Evolutionary conservation across 768 basidiomycete genomes (phyloP), one percentile per base, ranked within the genome.

Genomic region (Gautieria morchelliformis): DNA sequence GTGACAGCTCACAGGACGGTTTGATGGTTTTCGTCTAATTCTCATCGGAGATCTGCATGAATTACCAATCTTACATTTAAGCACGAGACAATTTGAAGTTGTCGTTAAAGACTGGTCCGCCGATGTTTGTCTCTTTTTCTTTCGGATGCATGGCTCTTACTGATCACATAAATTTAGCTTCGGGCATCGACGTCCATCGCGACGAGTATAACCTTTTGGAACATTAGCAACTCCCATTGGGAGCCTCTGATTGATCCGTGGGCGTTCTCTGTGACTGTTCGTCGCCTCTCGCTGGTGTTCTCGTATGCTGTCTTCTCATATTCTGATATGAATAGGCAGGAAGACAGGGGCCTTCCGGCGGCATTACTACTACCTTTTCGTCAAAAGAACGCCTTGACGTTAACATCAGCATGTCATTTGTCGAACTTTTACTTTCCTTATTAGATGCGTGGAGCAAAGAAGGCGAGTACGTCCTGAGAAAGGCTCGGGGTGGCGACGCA

Each of bases 171-270:
- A 27, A 33, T 11, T 10, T 61, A 97, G 95, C 71, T 98, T 46
- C 85, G 87, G 66, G 89, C 91, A 5, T 84, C 85, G 6, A 87
- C 89, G 1, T 85, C 87, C 0, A 74, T 97, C 64, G 83, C 85
- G 22, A 85, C 84, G 3, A 83, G 85, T 51, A 86, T 96, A 68
- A 92, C 84, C 59, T 99, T 96, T 65, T 99, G 93, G 91, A 99
- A 99, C 69, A 70, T 98, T 51, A 85, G 86, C 22, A 97, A 96
- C 66, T 98, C 96, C 49, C 93, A 98, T 65, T 99, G 96, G 93
- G 96, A 98, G 70, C 95, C 96, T 32, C 68, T 99, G 54, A 90
- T 95, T 60, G 96, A 99, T 66, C 96, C 96, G 3, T 99, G 95
- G 94, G 87, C 84, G 17, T 87, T 96, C 62, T 83, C 84, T 10